A percentile compares a stretch with the other conserved stretches of the same genome.
These are phyloP conservation scores for Pterocarpus santalinus DNA, from an alignment of 306 rosid species.

Conservation along the genomic window DNA sequence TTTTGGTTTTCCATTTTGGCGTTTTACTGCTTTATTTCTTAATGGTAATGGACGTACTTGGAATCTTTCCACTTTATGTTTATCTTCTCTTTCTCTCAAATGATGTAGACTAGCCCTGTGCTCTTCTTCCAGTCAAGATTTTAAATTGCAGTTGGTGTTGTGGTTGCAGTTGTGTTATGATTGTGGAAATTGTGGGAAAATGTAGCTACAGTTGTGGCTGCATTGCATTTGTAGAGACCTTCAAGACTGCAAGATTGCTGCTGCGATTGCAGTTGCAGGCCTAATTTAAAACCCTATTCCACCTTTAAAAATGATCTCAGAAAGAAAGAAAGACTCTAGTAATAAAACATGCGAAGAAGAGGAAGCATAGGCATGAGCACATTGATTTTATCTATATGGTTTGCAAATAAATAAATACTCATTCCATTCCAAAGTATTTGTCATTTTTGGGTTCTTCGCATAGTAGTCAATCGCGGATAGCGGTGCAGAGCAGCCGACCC, in stretches of 20 bases:
- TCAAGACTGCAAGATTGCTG: not conserved
- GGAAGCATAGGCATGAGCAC: not conserved
- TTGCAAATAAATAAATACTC: not conserved
- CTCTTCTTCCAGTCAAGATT: not conserved
- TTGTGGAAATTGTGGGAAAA: not conserved
- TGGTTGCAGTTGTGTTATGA: not conserved
- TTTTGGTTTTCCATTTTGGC: constrained; percentile 16
- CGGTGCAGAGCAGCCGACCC: too few species aligned
- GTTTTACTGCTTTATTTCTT: constrained; percentile 16
- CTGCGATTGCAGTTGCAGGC: too few species aligned
- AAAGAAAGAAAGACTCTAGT: not conserved
- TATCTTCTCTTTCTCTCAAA: not conserved
- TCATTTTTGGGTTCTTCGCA: not conserved
- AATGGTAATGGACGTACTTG: not conserved
- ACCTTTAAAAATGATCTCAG: not conserved
- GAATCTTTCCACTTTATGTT: not conserved
- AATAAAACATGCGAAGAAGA: not conserved
- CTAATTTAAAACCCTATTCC: not conserved
- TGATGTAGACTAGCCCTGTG: not conserved
- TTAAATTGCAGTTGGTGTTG: not conserved
- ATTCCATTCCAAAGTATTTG: not conserved
- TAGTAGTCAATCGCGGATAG: too few species aligned
- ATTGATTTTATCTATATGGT: not conserved
- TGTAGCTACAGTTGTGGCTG: not conserved
- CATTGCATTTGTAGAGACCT: not conserved